Base-by-base conservation (phyloP, 2,329 filamentous ascomycete species). In the Didymella pomorum region DNA sequence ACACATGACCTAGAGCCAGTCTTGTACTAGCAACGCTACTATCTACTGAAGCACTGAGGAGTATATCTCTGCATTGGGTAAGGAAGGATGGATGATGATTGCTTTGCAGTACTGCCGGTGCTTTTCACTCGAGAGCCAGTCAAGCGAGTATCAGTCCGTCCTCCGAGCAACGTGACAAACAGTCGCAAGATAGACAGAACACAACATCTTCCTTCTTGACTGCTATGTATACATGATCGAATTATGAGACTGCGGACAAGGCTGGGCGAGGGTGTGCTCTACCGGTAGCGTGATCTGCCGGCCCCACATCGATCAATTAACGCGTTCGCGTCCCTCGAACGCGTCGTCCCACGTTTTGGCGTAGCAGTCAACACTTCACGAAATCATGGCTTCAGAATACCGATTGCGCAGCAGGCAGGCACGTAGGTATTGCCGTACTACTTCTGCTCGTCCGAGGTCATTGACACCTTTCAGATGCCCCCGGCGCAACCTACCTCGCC, bases 401-500 rank as follows among this genome's bases (percentile, higher is more conserved):
- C 57, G 69, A 64, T 59, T 74, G 29, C 67, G 72, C 45, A 65
- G 67, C 25, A 67, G 72, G 48, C 71, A 73, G 55, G 73, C 73
- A 58, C 73, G 73, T 76, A 61, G 55, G 73, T 67, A 4, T 42
- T 14, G 1, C 2, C 6, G 10, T 3, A 26, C 2, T 4, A 1
- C 12, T 39, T 68, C 66, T 42, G 20, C 58, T 35, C 8, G n/a
- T 28, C 23, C 16, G 23, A 28, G 3, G 11, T 11, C n/a, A 46
- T 42, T 60, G 20, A 60, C 26, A 35, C 16, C 25, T 25, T 14
- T 37, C 56, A 88, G 87, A 99, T 78, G 93, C 92, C 2, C 89
- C 91, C 52, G 96, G 96, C 63, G 87, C 88, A 56, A 98, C 96
- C 2, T 93, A 88, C 68, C 88, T 96, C 66, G 86, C 90, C 63